Conservation (phyloP, 768 basidiomycete species). For the Psilocybe subaeruginosa region DNA sequence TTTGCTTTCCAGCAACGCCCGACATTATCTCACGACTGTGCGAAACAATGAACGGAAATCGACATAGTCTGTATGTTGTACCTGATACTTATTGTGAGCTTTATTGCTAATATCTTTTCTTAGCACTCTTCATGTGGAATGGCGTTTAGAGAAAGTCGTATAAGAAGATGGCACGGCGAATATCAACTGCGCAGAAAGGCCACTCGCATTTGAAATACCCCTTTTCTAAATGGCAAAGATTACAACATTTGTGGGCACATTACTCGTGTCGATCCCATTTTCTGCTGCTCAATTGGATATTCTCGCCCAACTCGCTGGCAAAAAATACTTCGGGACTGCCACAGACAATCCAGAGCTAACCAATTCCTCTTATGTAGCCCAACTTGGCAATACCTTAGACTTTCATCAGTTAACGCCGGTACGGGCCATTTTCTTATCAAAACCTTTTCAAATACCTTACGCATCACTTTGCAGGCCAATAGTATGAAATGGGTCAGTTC, state of each 20-base stretch:
- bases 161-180: constrained; percentile 2
- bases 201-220: background rate
- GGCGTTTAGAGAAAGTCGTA: background rate
- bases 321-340: constrained; percentile 53
- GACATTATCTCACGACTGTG: constrained; percentile 20
- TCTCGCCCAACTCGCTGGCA: constrained; percentile 42
- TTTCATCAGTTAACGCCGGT: constrained; percentile 54
- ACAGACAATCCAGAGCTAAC: constrained; percentile 52
- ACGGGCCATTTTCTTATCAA: background rate
- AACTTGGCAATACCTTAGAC: constrained; percentile 39
- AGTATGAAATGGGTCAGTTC: constrained; percentile 59
- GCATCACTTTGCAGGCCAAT: constrained; percentile 33
- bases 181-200: background rate
- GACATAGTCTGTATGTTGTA: background rate
- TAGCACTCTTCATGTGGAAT: constrained; percentile 1
- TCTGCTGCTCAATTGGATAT: constrained; percentile 19
- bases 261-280: constrained; percentile 12
- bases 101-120: constrained; percentile 1
- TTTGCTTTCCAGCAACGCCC: background rate
- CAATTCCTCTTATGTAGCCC: constrained; percentile 41
- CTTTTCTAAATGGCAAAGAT: constrained; percentile 13
- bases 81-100: background rate
- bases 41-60: constrained; percentile 15
- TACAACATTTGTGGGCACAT: constrained; percentile 5
- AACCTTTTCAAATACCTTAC: background rate